Percentiles rank a stretch among this genome's conserved stretches.
Conservation (phyloP, 371 early-diverging fungal genomes). For the Astathelohania contejeani region DNA sequence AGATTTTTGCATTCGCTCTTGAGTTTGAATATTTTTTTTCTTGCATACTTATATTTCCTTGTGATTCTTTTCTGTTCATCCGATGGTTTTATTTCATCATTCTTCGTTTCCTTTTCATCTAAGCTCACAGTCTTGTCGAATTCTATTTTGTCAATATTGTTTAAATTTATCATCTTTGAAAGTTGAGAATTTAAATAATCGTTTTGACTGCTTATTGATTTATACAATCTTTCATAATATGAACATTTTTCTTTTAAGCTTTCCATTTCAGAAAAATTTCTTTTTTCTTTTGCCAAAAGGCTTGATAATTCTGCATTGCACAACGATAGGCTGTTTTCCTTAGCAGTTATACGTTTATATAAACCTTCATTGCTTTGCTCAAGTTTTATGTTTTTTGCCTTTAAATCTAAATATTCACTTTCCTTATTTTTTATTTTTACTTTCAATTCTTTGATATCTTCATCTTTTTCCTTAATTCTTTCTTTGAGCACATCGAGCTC, state of each 20-base stretch:
- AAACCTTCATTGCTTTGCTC: slow-evolving; percentile 21
- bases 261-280: slow-evolving; percentile 14
- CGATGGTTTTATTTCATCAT: neutral
- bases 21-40: neutral
- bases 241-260: slow-evolving; percentile 18
- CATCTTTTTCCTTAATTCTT: slow-evolving; percentile 31
- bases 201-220: slow-evolving; percentile 36
- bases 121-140: neutral
- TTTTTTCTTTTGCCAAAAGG: slow-evolving; percentile 29
- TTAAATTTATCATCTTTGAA: slow-evolving; percentile 19
- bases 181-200: slow-evolving; percentile 40
- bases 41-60: neutral
- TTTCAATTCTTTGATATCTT: slow-evolving; percentile 6
- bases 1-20: neutral
- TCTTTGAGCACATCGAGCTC: slow-evolving; percentile 29
- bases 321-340: slow-evolving; percentile 31
- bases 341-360: slow-evolving; percentile 28
- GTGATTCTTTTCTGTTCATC: neutral
- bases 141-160: slow-evolving; percentile 14
- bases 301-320: slow-evolving; percentile 43
- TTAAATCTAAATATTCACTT: slow-evolving; percentile 11
- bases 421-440: slow-evolving; percentile 18
- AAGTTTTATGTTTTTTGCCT: slow-evolving; percentile 16
- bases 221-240: slow-evolving; percentile 42
- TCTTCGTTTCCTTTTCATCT: neutral